Evolutionary conservation across 257 asterid species (phyloP).

Genomic region (Ophiorrhiza pumila): DNA sequence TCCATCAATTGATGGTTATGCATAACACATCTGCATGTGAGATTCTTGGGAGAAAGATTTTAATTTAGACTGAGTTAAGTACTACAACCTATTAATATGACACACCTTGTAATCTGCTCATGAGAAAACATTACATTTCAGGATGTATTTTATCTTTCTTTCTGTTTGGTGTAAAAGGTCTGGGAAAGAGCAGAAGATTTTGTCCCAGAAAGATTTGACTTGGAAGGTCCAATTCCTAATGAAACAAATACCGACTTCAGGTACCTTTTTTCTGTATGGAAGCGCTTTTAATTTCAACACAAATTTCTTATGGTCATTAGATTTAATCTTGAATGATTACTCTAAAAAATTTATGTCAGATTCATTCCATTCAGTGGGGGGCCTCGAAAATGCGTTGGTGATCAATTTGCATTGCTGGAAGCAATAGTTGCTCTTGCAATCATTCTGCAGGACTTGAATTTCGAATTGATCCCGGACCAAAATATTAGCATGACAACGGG

Average conservation of each 20-base stretch:
- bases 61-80: too few species aligned
- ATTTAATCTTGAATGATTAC: constrained; percentile 9
- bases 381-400: constrained; percentile 95
- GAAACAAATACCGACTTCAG: constrained; percentile 88
- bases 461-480: constrained; percentile 83
- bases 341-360: constrained; percentile 29
- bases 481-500: constrained; percentile 92
- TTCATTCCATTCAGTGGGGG: constrained; percentile 96
- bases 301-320: too few species aligned
- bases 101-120: background rate
- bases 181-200: constrained; percentile 96
- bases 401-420: constrained; percentile 90
- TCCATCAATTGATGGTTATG: background rate
- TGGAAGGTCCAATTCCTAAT: constrained; percentile 72
- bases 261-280: constrained; percentile 27
- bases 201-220: constrained; percentile 73
- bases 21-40: background rate
- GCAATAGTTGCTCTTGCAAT: constrained; percentile 79
- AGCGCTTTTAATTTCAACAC: background rate
- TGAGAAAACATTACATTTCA: background rate
- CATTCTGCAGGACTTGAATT: constrained; percentile 56
- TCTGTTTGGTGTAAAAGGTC: constrained; percentile 41
- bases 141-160: background rate
- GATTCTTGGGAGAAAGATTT: background rate
- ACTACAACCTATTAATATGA: background rate